Base-by-base conservation (phyloP, 805 yeast genomes). In the Pichia nanzhaoensis region DNA sequence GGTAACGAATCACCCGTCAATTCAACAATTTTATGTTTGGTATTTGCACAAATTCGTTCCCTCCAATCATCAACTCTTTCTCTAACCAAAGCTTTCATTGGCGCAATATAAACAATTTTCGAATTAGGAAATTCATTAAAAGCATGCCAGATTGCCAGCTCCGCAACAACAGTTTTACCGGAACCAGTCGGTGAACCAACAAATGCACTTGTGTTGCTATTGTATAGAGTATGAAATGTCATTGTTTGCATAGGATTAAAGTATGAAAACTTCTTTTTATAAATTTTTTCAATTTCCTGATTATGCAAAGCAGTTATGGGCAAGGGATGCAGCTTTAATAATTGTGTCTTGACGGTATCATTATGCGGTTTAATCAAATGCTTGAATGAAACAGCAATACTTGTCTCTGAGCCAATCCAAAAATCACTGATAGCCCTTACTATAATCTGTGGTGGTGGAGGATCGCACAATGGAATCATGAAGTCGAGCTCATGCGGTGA, bases 151-250 rank as follows among this genome's bases (percentile, higher is more conserved):
- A 93, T 86, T 0, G 98, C 98, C 45, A 93, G 65, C 59, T 93
- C 99, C 0, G 98, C 96, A 24, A 95, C 98, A 30, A 93, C 84
- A 0, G 99, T 93, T 63, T 93, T 93, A 54, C 99, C 99, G 0
- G 97, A 91, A 20, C 99, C 99, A 2, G 99, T 93, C 3, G 99
- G 99, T 0, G 98, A 89, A 9, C 99, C 99, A 37, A 93, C 86
- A 62, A 93, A 85, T 0, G 84, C 90, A 60, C 84, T 85, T 1
- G 83, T 74, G 50, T 84, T 77, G 1, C 83, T 67, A 61, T 93
- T 80, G 66, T 90, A 93, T 38, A 93, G 65, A 0, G 96, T 77
- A 59, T 90, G 95, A 67, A 93, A 93, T 0, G 84, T 77, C 98
- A 91, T 91, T 0, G 98, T 91, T 65, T 93, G 99, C 96, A 93